A percentile compares a stretch with the other conserved stretches of the same genome.
phyloP scores from a whole-genome alignment of 805 yeast genomes.

The Kuraishia ogatae region DNA sequence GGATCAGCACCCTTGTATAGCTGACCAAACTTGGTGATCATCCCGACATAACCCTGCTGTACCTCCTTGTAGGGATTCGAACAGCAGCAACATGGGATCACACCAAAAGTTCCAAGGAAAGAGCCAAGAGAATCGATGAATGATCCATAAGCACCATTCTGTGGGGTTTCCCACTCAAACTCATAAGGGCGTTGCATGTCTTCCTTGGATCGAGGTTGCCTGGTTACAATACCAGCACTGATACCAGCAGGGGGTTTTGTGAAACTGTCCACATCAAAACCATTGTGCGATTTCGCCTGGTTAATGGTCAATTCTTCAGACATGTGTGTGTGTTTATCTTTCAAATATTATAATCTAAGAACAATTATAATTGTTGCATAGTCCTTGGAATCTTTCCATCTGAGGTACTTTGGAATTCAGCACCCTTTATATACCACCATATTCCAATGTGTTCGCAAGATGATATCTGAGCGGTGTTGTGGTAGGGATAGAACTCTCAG shows the following conservation, averaged over 20 bases:
- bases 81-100: slow-evolving; percentile 44
- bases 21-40: slow-evolving; percentile 60
- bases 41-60: slow-evolving; percentile 61
- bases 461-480: too few species aligned
- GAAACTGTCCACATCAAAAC: background rate
- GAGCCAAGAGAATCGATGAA: slow-evolving; percentile 33
- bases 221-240: slow-evolving; percentile 6
- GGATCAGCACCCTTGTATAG: slow-evolving; percentile 59
- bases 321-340: background rate
- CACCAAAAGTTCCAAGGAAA: slow-evolving; percentile 43
- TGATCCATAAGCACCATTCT: slow-evolving; percentile 25
- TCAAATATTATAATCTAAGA: background rate
- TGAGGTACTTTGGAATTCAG: background rate
- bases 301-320: background rate
- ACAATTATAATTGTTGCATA: too few species aligned
- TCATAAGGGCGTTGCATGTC: slow-evolving; percentile 18
- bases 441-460: background rate
- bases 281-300: background rate
- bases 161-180: slow-evolving; percentile 24
- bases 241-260: background rate
- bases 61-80: slow-evolving; percentile 53
- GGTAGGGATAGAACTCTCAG: too few species aligned
- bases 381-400: background rate
- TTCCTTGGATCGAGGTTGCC: slow-evolving; percentile 13
- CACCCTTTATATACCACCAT: background rate